A percentile compares a stretch with the other conserved stretches of the same genome.
Conservation (phyloP, 1,139 yeast species). For the Scheffersomyces segobiensis region DNA sequence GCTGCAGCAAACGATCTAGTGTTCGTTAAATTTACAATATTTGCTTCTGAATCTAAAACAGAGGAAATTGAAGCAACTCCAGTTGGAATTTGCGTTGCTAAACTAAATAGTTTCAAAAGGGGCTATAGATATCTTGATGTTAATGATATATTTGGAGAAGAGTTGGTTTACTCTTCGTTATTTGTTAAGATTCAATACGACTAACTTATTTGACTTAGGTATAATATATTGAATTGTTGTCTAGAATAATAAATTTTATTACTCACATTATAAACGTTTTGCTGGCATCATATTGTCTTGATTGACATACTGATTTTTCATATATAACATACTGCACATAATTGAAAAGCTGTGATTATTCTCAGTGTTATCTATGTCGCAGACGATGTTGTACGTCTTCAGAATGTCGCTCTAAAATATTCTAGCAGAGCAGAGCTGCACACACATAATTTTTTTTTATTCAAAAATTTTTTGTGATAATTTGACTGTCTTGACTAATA, state of each 20-base stretch:
- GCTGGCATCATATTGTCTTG: too few species aligned
- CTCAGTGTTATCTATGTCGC: background rate
- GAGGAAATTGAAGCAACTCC: conserved; percentile 28
- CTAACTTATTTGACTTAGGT: background rate
- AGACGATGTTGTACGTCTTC: background rate
- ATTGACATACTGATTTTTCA: too few species aligned
- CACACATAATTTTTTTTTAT: background rate
- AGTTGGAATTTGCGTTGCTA: conserved; percentile 61
- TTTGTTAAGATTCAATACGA: conserved; percentile 53
- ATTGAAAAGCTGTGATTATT: too few species aligned
- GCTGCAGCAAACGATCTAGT: conserved; percentile 43
- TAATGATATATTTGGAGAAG: conserved; percentile 77
- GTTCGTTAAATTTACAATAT: conserved; percentile 34
- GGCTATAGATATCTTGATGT: conserved; percentile 85
- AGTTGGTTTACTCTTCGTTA: conserved; percentile 73
- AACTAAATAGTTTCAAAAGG: conserved; percentile 56
- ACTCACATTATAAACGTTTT: background rate
- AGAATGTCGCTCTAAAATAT: background rate
- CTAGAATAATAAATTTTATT: background rate
- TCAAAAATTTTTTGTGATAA: background rate
- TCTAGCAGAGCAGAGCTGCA: background rate
- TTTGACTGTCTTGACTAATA: background rate
- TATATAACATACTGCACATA: too few species aligned
- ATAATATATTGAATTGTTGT: background rate
- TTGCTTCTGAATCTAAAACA: conserved; percentile 20